phyloP scores from a whole-genome alignment of 1,284 basidiomycete genomes.

The Ustilago sp. region DNA sequence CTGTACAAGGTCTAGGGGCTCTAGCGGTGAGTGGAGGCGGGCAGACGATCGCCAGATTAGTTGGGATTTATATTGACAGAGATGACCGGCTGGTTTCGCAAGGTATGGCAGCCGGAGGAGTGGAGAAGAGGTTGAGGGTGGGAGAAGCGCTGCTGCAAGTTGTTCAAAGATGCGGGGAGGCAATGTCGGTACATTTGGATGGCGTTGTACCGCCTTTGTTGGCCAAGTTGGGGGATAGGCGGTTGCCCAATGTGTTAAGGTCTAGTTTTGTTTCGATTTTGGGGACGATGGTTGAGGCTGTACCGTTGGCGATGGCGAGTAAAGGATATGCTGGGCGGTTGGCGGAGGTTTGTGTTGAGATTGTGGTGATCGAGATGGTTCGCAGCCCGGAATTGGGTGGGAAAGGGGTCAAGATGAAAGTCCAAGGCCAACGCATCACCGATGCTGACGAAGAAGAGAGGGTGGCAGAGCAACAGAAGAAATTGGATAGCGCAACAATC shows the following conservation, averaged over 20 bases:
- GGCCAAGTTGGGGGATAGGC: constrained; percentile 49
- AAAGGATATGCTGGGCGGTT: constrained; percentile 41
- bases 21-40: constrained; percentile 49
- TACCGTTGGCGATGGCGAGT: constrained; percentile 50
- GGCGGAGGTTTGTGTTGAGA: constrained; percentile 52
- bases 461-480: constrained; percentile 26
- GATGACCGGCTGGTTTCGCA: constrained; percentile 37
- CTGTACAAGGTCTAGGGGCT: constrained; percentile 85
- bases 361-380: constrained; percentile 57
- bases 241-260: constrained; percentile 57
- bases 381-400: not conserved
- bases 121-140: constrained; percentile 83
- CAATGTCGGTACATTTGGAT: constrained; percentile 74
- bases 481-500: constrained; percentile 44
- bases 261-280: constrained; percentile 63
- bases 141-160: constrained; percentile 89
- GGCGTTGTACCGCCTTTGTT: constrained; percentile 56
- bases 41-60: constrained; percentile 43
- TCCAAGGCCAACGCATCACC: constrained; percentile 18
- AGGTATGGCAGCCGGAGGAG: constrained; percentile 72
- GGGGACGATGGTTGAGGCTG: constrained; percentile 65
- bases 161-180: constrained; percentile 79
- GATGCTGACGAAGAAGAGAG: constrained; percentile 18
- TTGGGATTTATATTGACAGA: constrained; percentile 57
- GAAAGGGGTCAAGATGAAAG: constrained; percentile 33